A percentile compares a stretch with the other conserved stretches of the same genome.
Evolutionary conservation across 306 rosid species (phyloP).

Genomic region (Glycyrrhiza uralensis): DNA sequence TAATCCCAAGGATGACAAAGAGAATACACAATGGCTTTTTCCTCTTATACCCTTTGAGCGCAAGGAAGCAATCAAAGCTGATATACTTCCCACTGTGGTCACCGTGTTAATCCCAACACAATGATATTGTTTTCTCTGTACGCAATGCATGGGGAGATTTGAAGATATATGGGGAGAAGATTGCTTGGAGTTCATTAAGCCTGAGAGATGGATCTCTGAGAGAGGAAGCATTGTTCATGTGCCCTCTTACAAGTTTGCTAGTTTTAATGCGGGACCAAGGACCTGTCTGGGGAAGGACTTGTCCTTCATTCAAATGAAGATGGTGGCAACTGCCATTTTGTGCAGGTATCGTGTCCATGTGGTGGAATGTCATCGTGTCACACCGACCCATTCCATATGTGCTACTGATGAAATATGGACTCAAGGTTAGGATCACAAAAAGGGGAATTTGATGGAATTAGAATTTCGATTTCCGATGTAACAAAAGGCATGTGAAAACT

Average conservation of each 20-base stretch:
- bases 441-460: not conserved
- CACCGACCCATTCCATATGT: constrained; percentile 32
- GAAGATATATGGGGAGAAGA: constrained; percentile 52
- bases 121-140: constrained; percentile 34
- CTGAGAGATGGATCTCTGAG: constrained; percentile 58
- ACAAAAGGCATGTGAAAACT: no score
- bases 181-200: constrained; percentile 53
- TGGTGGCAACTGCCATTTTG: constrained; percentile 28
- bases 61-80: constrained; percentile 14
- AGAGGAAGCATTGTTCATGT: constrained; percentile 29
- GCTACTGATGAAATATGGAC: constrained; percentile 50
- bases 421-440: constrained; percentile 35
- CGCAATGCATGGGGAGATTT: constrained; percentile 55
- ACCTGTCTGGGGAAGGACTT: constrained; percentile 51
- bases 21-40: constrained; percentile 36
- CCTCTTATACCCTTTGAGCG: constrained; percentile 47
- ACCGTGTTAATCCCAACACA: not conserved
- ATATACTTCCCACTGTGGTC: constrained; percentile 60
- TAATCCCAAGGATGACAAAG: not conserved
- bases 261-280: constrained; percentile 53
- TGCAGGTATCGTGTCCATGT: constrained; percentile 26
- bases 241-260: constrained; percentile 46
- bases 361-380: constrained; percentile 14
- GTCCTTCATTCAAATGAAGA: constrained; percentile 41
- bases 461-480: not conserved